Evolutionary conservation across 2,329 filamentous ascomycete genomes (phyloP), one percentile per base, ranked within the genome.

Genomic region (Xylariaceae sp.): DNA sequence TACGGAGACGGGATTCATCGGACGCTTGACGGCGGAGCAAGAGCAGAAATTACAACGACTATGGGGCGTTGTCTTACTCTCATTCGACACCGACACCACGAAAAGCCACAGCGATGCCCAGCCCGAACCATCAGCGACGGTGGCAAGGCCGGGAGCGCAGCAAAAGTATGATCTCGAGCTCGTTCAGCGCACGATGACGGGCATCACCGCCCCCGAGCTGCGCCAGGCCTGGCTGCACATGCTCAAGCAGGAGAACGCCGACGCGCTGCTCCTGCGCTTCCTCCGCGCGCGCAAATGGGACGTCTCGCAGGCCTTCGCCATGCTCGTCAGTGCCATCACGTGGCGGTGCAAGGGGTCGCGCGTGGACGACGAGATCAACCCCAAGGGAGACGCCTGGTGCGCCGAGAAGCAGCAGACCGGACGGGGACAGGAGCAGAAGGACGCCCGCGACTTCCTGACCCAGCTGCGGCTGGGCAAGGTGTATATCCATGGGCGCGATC

Each of bases 261-360:
- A 96, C 65, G 84, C 82, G 2, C 70, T 93, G 9, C 68, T 89
- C 9, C 67, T 94, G 41, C 80, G 88, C 18, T 94, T 93, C 64
- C 71, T 94, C 39, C 76, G 88, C 37, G 88, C 88, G 15, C 77
- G 89, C 34, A 93, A 94, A 66, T 97, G 91, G 90, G 88, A 96
- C 60, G 84, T 94, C 9, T 82, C 93, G 35, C 88, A 88, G 60
- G 90, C 91, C 3, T 72, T 95, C 24, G 76, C 94, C 50, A 96
- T 97, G 91, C 70, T 95, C 62, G 76, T 95, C 29, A 87, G 87
- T 2, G 94, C 91, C 1, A 85, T 96, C 76, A 83, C 86, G 60
- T 97, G 91, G 91, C 79, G 91, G 47, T 65, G 79, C 40, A 71
- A 76, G 33, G 87, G 93, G 45, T 84, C 91, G 74, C 80, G 88